phyloP scores from a whole-genome alignment of 768 basidiomycete genomes.

The Phallus indusiatus region DNA sequence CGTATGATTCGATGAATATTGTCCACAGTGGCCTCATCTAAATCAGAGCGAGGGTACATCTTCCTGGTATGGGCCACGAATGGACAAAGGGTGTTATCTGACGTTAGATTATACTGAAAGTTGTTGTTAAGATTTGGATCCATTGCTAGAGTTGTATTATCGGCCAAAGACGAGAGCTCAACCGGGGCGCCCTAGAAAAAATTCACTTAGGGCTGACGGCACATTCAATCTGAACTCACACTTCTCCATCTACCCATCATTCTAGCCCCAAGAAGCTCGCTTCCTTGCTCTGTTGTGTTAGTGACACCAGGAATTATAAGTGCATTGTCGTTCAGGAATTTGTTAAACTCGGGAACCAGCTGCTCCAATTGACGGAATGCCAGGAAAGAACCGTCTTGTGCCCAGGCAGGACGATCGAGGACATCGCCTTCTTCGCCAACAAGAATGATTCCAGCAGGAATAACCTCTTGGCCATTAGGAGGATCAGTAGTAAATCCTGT shows the following conservation, averaged over 20 bases:
- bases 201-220: background rate
- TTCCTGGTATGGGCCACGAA: conserved; percentile 23
- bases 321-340: conserved; percentile 18
- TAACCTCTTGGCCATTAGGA: conserved; percentile 16
- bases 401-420: conserved; percentile 22
- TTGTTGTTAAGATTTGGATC: conserved; percentile 23
- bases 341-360: conserved; percentile 26
- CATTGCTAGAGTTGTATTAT: conserved; percentile 18
- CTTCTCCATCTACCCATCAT: conserved; percentile 27
- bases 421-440: conserved; percentile 14
- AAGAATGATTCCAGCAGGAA: conserved; percentile 21
- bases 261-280: conserved; percentile 23
- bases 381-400: conserved; percentile 23
- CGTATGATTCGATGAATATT: conserved; percentile 32
- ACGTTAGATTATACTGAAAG: conserved; percentile 16
- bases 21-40: conserved; percentile 10
- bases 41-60: conserved; percentile 20
- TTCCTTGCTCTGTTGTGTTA: conserved; percentile 17
- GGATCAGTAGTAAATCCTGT: conserved; percentile 21
- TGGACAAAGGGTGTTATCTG: conserved; percentile 22
- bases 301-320: conserved; percentile 13
- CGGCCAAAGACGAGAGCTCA: conserved; percentile 18
- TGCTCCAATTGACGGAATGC: conserved; percentile 24
- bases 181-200: conserved; percentile 19
- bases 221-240: conserved; percentile 18